Evolutionary conservation across 176 grass and related monocot genomes (phyloP).

Genomic region (Ampelocalamus luodianensis): DNA sequence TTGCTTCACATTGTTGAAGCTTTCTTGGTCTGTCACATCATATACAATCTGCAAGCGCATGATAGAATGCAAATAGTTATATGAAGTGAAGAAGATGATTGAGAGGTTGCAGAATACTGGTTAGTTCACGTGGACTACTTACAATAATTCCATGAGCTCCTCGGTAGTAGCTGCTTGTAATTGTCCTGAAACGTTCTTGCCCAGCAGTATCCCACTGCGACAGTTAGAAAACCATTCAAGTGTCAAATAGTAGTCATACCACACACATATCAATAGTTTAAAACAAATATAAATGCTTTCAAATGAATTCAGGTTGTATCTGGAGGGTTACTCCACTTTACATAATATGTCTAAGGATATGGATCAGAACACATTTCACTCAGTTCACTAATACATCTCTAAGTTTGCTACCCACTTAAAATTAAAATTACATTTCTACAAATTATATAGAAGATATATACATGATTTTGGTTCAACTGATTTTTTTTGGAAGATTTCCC

Average conservation of each 20-base stretch:
- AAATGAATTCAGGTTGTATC: background rate
- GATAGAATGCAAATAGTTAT: background rate
- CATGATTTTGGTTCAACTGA: background rate
- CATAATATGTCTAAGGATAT: background rate
- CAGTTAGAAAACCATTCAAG: constrained; percentile 15
- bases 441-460: background rate
- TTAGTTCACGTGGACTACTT: constrained; percentile 31
- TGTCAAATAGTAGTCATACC: background rate
- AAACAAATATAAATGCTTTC: background rate
- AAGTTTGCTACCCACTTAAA: background rate
- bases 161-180: constrained; percentile 93
- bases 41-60: constrained; percentile 66
- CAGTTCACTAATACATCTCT: background rate
- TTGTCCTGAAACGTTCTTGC: constrained; percentile 92
- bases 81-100: background rate
- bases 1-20: constrained; percentile 91
- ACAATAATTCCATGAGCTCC: constrained; percentile 93
- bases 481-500: background rate
- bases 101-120: background rate
- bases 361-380: background rate
- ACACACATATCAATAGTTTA: background rate
- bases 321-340: background rate
- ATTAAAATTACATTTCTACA: background rate
- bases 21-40: constrained; percentile 84
- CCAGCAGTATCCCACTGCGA: constrained; percentile 90